Evolutionary conservation across 768 basidiomycete species (phyloP).

Genomic region (Boletus bicolor): DNA sequence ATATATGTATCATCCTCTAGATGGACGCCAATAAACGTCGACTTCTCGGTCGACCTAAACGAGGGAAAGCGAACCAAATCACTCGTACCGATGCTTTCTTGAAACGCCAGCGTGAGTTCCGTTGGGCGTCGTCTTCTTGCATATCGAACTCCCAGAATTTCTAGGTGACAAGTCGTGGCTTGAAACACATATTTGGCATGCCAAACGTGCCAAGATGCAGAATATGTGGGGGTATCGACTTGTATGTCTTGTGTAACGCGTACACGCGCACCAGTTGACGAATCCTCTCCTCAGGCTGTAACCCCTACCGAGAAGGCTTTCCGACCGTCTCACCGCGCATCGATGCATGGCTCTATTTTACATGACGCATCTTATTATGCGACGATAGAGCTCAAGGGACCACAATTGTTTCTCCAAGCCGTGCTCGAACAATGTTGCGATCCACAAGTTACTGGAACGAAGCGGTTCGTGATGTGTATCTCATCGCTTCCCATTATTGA

Average conservation of each 20-base stretch:
- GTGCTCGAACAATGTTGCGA: constrained; percentile 60
- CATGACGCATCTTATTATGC: constrained; percentile 89
- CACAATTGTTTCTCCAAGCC: constrained; percentile 48
- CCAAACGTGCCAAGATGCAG: constrained; percentile 94
- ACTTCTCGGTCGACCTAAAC: constrained; percentile 49
- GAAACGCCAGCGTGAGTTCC: constrained; percentile 65
- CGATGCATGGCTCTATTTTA: constrained; percentile 78
- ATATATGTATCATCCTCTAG: constrained; percentile 39
- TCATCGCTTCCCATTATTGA: not conserved
- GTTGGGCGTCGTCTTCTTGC: not conserved
- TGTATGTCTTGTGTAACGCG: constrained; percentile 36
- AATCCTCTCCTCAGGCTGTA: constrained; percentile 49
- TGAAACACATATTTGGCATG: constrained; percentile 96
- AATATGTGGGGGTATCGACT: constrained; percentile 90
- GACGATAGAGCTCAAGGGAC: constrained; percentile 70
- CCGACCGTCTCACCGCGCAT: constrained; percentile 87
- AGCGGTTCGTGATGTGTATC: constrained; percentile 42
- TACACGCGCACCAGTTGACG: not conserved
- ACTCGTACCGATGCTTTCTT: constrained; percentile 58
- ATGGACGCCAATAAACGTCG: constrained; percentile 52
- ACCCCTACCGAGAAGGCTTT: constrained; percentile 91
- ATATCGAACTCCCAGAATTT: not conserved
- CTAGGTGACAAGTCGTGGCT: constrained; percentile 88
- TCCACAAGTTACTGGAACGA: constrained; percentile 60
- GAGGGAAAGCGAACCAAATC: constrained; percentile 58